A percentile compares a stretch with the other conserved stretches of the same genome.
Evolutionary conservation across 345 rosid species (phyloP).

Genomic region (Pelargonium nanum): DNA sequence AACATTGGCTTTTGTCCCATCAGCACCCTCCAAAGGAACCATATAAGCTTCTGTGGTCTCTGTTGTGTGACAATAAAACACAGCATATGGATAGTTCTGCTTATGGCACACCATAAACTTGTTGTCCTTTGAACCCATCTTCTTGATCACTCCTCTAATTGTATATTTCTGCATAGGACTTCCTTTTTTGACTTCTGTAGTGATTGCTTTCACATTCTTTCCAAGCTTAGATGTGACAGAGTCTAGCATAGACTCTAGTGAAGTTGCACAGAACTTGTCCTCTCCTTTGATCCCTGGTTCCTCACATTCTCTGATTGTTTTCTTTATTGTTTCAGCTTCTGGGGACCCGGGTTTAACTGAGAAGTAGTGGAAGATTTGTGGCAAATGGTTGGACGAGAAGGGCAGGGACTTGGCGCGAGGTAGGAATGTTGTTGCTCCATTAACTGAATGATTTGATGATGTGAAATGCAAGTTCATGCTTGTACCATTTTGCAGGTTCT

Average conservation of each 20-base stretch:
- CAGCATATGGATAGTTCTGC: conserved; percentile 63
- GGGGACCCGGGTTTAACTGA: conserved; percentile 47
- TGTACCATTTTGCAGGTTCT: conserved; percentile 47
- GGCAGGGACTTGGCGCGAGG: conserved; percentile 61
- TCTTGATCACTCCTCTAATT: conserved; percentile 30
- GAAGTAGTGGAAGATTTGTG: conserved; percentile 37
- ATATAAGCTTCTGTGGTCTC: conserved; percentile 37
- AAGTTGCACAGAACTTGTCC: conserved; percentile 70
- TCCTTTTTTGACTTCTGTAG: conserved; percentile 49
- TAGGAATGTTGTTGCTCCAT: conserved; percentile 41
- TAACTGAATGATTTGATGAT: conserved; percentile 28
- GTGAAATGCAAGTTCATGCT: conserved; percentile 52
- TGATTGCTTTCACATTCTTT: conserved; percentile 34
- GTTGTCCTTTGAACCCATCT: conserved; percentile 17
- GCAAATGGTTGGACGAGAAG: conserved; percentile 50
- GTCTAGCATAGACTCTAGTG: conserved; percentile 76
- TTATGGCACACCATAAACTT: conserved; percentile 73
- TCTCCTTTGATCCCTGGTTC: conserved; percentile 52
- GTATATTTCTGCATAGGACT: conserved; percentile 36
- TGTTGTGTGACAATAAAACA: conserved; percentile 72
- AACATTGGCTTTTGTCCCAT: conserved; percentile 54
- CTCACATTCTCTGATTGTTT: conserved; percentile 63
- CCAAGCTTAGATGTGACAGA: conserved; percentile 63
- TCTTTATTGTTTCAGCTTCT: conserved; percentile 56
- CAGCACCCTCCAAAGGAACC: conserved; percentile 51